Conservation (phyloP, 805 yeast species). For the Kodamaea laetipori region DNA sequence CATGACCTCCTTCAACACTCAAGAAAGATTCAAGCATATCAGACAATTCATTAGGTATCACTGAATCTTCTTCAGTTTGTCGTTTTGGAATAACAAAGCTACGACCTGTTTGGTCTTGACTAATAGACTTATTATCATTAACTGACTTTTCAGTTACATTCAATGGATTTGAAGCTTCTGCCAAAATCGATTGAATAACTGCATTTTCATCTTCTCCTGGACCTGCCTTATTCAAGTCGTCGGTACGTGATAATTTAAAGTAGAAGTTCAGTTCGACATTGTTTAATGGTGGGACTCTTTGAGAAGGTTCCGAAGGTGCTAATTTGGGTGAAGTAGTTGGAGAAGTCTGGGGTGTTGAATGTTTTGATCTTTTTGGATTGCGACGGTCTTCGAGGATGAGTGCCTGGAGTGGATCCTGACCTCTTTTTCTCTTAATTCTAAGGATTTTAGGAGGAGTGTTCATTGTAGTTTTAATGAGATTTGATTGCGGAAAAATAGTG, state of each 20-base stretch:
- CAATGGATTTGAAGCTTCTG: slow-evolving; percentile 6
- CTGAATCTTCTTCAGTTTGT: slow-evolving; percentile 34
- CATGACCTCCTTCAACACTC: slow-evolving; percentile 30
- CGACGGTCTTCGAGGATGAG: slow-evolving; percentile 50
- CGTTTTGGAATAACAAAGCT: slow-evolving; percentile 37
- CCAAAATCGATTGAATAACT: slow-evolving; percentile 15
- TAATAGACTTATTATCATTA: neutral
- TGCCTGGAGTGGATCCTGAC: slow-evolving; percentile 87
- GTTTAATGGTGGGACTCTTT: neutral
- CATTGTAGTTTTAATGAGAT: neutral
- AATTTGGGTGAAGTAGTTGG: slow-evolving; percentile 20
- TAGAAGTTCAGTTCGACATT: slow-evolving; percentile 22
- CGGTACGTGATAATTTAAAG: slow-evolving; percentile 41
- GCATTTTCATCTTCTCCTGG: slow-evolving; percentile 14
- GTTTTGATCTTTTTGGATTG: slow-evolving; percentile 44
- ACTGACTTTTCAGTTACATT: too few relatives aligned
- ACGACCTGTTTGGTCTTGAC: slow-evolving; percentile 23
- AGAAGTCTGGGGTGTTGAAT: slow-evolving; percentile 36
- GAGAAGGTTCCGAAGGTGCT: slow-evolving; percentile 31
- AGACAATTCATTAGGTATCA: slow-evolving; percentile 61
- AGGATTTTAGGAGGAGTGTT: slow-evolving; percentile 59
- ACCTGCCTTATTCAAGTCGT: slow-evolving; percentile 20
- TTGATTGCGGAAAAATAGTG: too few relatives aligned
- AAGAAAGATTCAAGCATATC: slow-evolving; percentile 72
- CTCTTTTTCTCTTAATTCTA: slow-evolving; percentile 82